Conservation (phyloP, 345 rosid genomes). For the Brassica cretica region DNA sequence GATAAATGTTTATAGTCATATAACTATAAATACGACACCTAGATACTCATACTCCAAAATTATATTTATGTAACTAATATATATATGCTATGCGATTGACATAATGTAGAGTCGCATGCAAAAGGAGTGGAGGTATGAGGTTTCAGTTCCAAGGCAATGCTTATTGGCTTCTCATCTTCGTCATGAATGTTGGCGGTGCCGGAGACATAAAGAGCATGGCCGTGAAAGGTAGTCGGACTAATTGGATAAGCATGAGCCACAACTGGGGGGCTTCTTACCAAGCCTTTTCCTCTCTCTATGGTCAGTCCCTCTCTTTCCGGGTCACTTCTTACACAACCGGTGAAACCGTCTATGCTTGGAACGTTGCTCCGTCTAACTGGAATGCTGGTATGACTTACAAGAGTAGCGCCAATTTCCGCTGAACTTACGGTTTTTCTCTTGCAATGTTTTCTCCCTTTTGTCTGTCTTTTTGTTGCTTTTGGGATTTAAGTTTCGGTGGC, state of each 20-base stretch:
- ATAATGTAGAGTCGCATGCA: conserved; percentile 62
- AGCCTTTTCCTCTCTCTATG: conserved; percentile 69
- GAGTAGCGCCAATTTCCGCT: conserved; percentile 35
- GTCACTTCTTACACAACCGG: conserved; percentile 59
- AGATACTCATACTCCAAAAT: neutral
- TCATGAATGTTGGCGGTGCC: conserved; percentile 71
- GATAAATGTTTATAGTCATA: neutral
- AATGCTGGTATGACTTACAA: conserved; percentile 31
- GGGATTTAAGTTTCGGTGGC: conserved; percentile 34
- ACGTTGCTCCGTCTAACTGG: conserved; percentile 44
- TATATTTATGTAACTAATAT: neutral
- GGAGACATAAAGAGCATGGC: conserved; percentile 61
- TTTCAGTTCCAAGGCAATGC: conserved; percentile 66
- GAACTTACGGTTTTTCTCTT: neutral
- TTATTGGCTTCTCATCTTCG: conserved; percentile 57
- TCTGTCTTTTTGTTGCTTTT: neutral
- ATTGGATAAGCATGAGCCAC: conserved; percentile 87
- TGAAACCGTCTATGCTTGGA: conserved; percentile 37
- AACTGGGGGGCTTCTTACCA: conserved; percentile 96
- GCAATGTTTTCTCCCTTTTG: neutral
- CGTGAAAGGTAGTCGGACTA: conserved; percentile 75
- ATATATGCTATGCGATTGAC: conserved; percentile 5
- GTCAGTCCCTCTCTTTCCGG: conserved; percentile 80
- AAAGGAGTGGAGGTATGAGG: conserved; percentile 67
- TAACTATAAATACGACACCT: neutral